Conservation (phyloP, 306 rosid species). For the Senna siamea region DNA sequence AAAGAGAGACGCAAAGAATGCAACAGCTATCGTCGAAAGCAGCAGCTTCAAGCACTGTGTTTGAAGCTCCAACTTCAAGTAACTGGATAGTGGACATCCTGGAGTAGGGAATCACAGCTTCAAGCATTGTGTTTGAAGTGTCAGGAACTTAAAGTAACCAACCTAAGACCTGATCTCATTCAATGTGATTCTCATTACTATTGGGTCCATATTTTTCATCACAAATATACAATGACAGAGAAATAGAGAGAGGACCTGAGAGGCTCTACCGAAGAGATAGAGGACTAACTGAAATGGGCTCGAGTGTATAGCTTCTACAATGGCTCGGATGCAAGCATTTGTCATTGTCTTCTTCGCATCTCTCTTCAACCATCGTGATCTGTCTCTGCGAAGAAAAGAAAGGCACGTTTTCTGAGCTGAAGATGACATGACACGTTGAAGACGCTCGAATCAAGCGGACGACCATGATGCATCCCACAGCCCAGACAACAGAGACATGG, state of each 20-base stretch:
- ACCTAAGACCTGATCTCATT: constrained; percentile 54
- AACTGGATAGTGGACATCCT: constrained; percentile 70
- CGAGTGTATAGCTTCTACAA: constrained; percentile 74
- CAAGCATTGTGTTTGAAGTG: constrained; percentile 83
- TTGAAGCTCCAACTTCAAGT: no score
- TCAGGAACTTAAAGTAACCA: constrained; percentile 79
- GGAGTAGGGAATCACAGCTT: constrained; percentile 83
- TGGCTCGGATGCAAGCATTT: constrained; percentile 52
- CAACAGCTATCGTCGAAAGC: no score
- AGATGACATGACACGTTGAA: no score
- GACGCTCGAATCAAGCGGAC: no score
- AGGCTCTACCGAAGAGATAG: constrained; percentile 80
- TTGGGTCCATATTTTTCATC: neutral
- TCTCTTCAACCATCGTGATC: neutral
- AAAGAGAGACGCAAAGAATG: no score
- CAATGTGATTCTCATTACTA: neutral
- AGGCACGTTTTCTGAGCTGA: no score
- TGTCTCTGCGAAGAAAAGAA: neutral
- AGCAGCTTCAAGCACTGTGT: no score
- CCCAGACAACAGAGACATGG: no score
- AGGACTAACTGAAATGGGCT: constrained; percentile 71
- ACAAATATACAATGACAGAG: neutral
- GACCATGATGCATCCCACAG: no score
- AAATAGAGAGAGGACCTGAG: constrained; percentile 56
- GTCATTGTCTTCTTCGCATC: constrained; percentile 39